These are phyloP conservation scores for Salix brachista DNA, from an alignment of 345 rosid species.

Conservation along the genomic window DNA sequence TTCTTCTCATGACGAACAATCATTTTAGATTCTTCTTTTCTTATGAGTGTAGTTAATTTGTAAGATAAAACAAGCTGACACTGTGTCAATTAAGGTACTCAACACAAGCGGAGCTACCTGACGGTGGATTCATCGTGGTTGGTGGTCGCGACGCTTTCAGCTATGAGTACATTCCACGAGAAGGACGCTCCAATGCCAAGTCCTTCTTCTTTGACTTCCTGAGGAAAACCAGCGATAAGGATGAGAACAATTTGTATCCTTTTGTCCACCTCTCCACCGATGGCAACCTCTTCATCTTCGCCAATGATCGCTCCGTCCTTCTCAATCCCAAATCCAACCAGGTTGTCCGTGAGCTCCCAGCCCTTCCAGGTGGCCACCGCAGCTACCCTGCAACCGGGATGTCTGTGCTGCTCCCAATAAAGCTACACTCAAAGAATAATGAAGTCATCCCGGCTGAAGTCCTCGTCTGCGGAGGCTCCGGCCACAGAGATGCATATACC, in stretches of 20 bases:
- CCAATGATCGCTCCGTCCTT: conserved; percentile 68
- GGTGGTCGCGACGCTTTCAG: conserved; percentile 75
- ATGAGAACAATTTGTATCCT: conserved; percentile 85
- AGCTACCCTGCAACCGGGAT: conserved; percentile 70
- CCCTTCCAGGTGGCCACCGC: conserved; percentile 68
- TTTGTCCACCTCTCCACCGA: conserved; percentile 72
- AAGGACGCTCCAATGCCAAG: conserved; percentile 43
- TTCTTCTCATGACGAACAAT: too few species aligned
- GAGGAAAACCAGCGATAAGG: conserved; percentile 37
- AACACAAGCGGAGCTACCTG: conserved; percentile 67
- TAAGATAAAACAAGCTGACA: background rate
- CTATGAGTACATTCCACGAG: conserved; percentile 68
- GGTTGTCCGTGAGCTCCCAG: conserved; percentile 59
- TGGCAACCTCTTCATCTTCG: conserved; percentile 74
- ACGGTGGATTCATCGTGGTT: conserved; percentile 64
- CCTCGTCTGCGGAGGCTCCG: conserved; percentile 58
- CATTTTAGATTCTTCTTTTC: too few species aligned
- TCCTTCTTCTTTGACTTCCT: conserved; percentile 44
- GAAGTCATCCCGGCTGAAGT: conserved; percentile 40
- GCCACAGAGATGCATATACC: conserved; percentile 33
- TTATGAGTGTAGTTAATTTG: too few species aligned
- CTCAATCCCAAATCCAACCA: conserved; percentile 43
- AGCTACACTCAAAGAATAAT: conserved; percentile 22
- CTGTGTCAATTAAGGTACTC: conserved; percentile 10
- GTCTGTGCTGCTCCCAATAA: conserved; percentile 61